Evolutionary conservation across 768 basidiomycete genomes (phyloP), one percentile per base, ranked within the genome.

Genomic region (Agrocybe pediades): DNA sequence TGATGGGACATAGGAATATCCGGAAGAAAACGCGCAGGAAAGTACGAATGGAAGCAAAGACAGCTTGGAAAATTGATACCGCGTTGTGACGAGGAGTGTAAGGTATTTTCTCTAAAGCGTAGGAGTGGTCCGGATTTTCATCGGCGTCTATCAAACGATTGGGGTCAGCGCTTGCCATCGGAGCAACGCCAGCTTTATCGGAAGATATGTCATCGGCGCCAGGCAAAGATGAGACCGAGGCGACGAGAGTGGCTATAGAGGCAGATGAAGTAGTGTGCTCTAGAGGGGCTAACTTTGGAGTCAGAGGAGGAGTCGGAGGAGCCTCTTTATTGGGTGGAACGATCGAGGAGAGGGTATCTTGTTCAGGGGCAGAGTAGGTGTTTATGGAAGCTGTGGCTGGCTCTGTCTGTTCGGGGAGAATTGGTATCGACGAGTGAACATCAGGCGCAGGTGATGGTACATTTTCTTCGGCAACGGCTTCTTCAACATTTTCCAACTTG

Each of bases 11-110:
- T 19, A 54, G 27, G 27, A 56, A 33, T 29, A 53, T 39, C 13
- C 25, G 45, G 41, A 47, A 53, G 44, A 46, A 47, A 23, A 54
- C 30, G 26, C 41, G 30, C 20, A 57, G 21, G 41, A 55, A 51
- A 16, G 29, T 33, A n/a, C 36, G n/a, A 8, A 52, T 17, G 7
- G 59, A 52, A 16, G 46, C 46, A 20, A 53, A 53, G 11, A 54
- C 44, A 9, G 49, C 46, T 17, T 42, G 48, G 36, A 55, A 51
- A 15, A 44, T 43, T 23, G 42, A 36, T 19, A 49, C 24, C 8
- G 30, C 11, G 24, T 25, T 39, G 19, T 26, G 25, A 25, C 23
- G 41, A 8, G 41, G 21, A 19, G 24, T 27, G 9, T 39, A 21
- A 21, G 36, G 26, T 3, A 30, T 20, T n/a, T n/a, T 42, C 15